These are phyloP conservation scores for Persicaria maculosa DNA, from an alignment of 148 eudicot genomes.

Conservation along the genomic window DNA sequence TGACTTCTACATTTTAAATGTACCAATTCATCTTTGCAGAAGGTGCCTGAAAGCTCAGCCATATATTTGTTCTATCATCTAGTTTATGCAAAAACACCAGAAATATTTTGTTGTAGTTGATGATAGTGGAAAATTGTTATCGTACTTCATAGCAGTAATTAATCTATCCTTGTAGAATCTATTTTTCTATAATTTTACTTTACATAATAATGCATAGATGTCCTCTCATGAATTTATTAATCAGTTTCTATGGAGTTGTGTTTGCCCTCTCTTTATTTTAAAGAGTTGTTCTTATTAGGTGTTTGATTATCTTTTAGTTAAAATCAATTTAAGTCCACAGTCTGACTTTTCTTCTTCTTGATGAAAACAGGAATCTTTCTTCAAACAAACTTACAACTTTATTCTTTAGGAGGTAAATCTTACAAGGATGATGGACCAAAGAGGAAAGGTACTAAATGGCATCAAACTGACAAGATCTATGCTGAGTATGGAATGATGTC, in stretches of 20 bases:
- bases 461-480: slow-evolving; percentile 28
- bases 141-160: too few relatives aligned
- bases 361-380: slow-evolving; percentile 65
- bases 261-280: neutral
- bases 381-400: slow-evolving; percentile 49
- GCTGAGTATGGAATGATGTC: slow-evolving; percentile 27
- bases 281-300: slow-evolving; percentile 1
- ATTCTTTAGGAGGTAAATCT: slow-evolving; percentile 42
- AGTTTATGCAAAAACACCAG: too few relatives aligned
- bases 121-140: too few relatives aligned
- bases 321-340: neutral
- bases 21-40: too few relatives aligned
- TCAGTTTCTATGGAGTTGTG: neutral
- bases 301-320: neutral
- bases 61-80: too few relatives aligned
- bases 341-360: neutral
- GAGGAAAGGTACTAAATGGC: slow-evolving; percentile 59
- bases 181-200: neutral
- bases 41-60: too few relatives aligned
- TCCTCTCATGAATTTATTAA: neutral
- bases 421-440: slow-evolving; percentile 56
- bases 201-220: neutral
- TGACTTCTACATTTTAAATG: too few relatives aligned
- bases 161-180: too few relatives aligned
- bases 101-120: too few relatives aligned